Percentiles rank a stretch among this genome's conserved stretches.
These are phyloP conservation scores for Colletotrichum somersetense DNA, from an alignment of 2,329 filamentous ascomycete species.

Conservation along the genomic window DNA sequence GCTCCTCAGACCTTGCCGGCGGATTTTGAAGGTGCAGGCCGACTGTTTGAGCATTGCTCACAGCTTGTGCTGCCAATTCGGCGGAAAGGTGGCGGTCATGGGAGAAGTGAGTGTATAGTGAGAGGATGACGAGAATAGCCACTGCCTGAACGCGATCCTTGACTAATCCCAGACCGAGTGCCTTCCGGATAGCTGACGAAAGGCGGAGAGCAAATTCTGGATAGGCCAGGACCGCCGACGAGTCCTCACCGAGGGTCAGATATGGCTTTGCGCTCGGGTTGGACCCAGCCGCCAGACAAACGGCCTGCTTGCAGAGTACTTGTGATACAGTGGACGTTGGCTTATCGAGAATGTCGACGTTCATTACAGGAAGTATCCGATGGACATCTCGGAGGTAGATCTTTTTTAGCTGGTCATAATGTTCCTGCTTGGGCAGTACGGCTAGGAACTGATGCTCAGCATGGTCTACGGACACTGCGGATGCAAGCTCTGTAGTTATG, in stretches of 20 bases:
- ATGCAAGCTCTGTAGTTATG: slow-evolving; percentile 15
- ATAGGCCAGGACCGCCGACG: slow-evolving; percentile 29
- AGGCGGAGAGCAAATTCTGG: slow-evolving; percentile 37
- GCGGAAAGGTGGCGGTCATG: slow-evolving; percentile 40
- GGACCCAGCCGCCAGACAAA: slow-evolving; percentile 44
- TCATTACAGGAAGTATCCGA: slow-evolving; percentile 44
- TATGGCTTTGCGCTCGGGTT: slow-evolving; percentile 42
- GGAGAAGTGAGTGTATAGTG: slow-evolving; percentile 41
- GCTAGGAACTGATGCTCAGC: slow-evolving; percentile 31
- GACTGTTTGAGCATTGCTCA: slow-evolving; percentile 45
- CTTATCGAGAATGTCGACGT: slow-evolving; percentile 42
- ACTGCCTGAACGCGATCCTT: slow-evolving; percentile 43
- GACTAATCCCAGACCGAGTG: slow-evolving; percentile 23
- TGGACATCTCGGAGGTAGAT: slow-evolving; percentile 40
- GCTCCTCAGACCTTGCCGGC: slow-evolving; percentile 40
- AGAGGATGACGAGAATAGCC: slow-evolving; percentile 52
- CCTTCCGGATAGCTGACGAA: slow-evolving; percentile 38
- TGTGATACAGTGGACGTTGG: slow-evolving; percentile 40
- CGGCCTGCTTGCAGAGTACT: slow-evolving; percentile 43
- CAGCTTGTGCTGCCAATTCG: slow-evolving; percentile 44
- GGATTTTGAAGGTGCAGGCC: slow-evolving; percentile 46
- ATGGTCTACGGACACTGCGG: slow-evolving; percentile 27
- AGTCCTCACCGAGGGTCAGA: slow-evolving; percentile 36
- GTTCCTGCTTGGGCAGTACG: slow-evolving; percentile 17
- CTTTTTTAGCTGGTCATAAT: slow-evolving; percentile 43